Base-by-base conservation (phyloP, 768 basidiomycete species). In the Clathrus columnatus region DNA sequence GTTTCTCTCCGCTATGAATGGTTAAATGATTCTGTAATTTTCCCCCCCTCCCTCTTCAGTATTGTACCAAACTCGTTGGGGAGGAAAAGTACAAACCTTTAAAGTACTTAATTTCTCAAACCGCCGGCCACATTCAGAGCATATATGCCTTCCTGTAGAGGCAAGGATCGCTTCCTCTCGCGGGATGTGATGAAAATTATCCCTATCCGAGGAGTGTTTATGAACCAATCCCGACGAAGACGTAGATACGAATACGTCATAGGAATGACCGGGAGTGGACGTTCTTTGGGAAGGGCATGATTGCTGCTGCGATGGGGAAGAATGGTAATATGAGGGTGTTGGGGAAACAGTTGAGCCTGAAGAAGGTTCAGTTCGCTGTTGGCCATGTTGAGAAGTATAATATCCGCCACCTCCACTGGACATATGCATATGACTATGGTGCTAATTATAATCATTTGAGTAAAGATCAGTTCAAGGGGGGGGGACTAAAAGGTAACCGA, bases 41-140 rank as follows among this genome's bases (percentile, higher is more conserved):
- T 10, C n/a, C n/a, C n/a, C n/a, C n/a, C n/a, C n/a, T n/a, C n/a
- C n/a, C n/a, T 36, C 21, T 23, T 23, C 46, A 14, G 14, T 23
- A 23, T 10, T 14, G 21, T 10, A 14, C 14, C 16, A 23, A 47
- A 47, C 16, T 16, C 46, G 11, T 47, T 47, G 14, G 14, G 21
- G 16, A 23, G 26, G 21, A 20, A 16, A 10, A 52, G 7, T 4
- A 55, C 45, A 11, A 24, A 55, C 54, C 32, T 55, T 55, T 16
- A 55, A 30, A 18, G 54, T 55, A 30, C 54, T 55, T 28, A 55
- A 26, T 48, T 55, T 55, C 30, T 55, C 54, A 21, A 55, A 55
- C 7, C 54, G 54, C 42, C 54, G 4, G 11, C 32, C 27, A 20
- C 54, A 55, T 8, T 55, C 45, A 18, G 23, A 4, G 20, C 54